Evolutionary conservation across 352 stramenopile species (phyloP).

Genomic region (Globisporangium rhizosaccharum): DNA sequence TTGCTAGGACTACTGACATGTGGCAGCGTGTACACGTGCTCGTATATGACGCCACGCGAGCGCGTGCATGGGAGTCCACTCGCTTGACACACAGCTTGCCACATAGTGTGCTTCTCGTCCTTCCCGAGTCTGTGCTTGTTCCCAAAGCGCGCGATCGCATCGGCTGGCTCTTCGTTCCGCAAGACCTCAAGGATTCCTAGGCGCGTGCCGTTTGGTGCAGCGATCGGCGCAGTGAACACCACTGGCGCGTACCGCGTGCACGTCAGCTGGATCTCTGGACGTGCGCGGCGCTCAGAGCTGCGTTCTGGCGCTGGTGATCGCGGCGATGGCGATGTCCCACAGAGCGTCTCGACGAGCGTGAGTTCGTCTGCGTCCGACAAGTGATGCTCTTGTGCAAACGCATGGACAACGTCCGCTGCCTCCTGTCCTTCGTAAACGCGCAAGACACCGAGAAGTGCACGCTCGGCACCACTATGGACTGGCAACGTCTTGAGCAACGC

Average conservation of each 20-base stretch:
- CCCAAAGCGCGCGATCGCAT: slow-evolving; percentile 69
- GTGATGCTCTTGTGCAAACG: slow-evolving; percentile 49
- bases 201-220: slow-evolving; percentile 49
- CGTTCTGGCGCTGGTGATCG: background rate
- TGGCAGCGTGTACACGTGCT: slow-evolving; percentile 51
- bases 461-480: slow-evolving; percentile 21
- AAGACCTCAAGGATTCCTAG: slow-evolving; percentile 64
- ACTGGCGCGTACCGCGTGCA: slow-evolving; percentile 63
- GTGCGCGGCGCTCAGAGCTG: background rate
- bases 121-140: slow-evolving; percentile 57
- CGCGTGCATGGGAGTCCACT: slow-evolving; percentile 49
- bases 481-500: slow-evolving; percentile 43
- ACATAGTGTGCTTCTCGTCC: slow-evolving; percentile 57
- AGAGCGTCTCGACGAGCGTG: slow-evolving; percentile 50
- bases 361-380: slow-evolving; percentile 30
- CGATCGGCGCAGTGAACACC: slow-evolving; percentile 48
- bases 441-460: slow-evolving; percentile 34
- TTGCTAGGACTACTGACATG: slow-evolving; percentile 12
- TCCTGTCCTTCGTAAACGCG: slow-evolving; percentile 68
- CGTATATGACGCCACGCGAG: slow-evolving; percentile 52
- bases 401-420: slow-evolving; percentile 62
- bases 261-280: slow-evolving; percentile 18
- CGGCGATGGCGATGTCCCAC: slow-evolving; percentile 14
- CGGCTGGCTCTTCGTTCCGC: slow-evolving; percentile 56
- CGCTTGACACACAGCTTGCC: slow-evolving; percentile 43